These are phyloP conservation scores for Aspergillus puulaauensis DNA, from an alignment of 2,329 filamentous ascomycete species.

Conservation along the genomic window DNA sequence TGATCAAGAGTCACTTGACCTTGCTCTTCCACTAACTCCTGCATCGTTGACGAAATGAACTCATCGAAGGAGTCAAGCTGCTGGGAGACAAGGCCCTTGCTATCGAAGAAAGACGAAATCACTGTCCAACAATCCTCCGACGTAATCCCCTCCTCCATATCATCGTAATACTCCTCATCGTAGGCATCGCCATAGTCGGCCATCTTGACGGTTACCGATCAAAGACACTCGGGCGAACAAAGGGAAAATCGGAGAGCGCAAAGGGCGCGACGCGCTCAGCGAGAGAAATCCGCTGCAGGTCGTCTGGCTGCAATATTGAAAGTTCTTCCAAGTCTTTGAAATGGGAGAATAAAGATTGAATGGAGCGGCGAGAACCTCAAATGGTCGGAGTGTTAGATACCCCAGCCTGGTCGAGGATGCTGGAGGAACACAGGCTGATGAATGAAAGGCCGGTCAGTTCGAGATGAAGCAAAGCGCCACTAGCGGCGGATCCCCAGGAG, in stretches of 20 bases:
- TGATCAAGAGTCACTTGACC: slow-evolving; percentile 90
- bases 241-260: slow-evolving; percentile 18
- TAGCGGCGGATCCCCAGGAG: slow-evolving; percentile 25
- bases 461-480: slow-evolving; percentile 28
- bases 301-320: slow-evolving; percentile 11
- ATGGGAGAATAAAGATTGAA: slow-evolving; percentile 1
- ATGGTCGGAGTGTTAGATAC: slow-evolving; percentile 25
- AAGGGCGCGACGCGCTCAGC: slow-evolving; percentile 27
- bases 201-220: slow-evolving; percentile 40
- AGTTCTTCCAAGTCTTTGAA: neutral
- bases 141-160: slow-evolving; percentile 73
- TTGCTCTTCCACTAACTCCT: slow-evolving; percentile 91
- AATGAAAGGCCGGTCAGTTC: slow-evolving; percentile 20
- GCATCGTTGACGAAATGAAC: slow-evolving; percentile 90
- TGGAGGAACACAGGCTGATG: slow-evolving; percentile 19
- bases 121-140: slow-evolving; percentile 98
- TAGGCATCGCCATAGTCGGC: slow-evolving; percentile 64
- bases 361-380: slow-evolving; percentile 25
- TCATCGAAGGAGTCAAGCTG: slow-evolving; percentile 98
- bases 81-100: slow-evolving; percentile 93
- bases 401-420: slow-evolving; percentile 25
- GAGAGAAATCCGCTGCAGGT: slow-evolving; percentile 21
- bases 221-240: slow-evolving; percentile 8
- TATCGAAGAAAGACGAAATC: slow-evolving; percentile 94
- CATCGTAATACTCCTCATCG: slow-evolving; percentile 67